These are phyloP conservation scores for Funneliformis mosseae DNA, from an alignment of 192 early-diverging fungal genomes.

Conservation along the genomic window DNA sequence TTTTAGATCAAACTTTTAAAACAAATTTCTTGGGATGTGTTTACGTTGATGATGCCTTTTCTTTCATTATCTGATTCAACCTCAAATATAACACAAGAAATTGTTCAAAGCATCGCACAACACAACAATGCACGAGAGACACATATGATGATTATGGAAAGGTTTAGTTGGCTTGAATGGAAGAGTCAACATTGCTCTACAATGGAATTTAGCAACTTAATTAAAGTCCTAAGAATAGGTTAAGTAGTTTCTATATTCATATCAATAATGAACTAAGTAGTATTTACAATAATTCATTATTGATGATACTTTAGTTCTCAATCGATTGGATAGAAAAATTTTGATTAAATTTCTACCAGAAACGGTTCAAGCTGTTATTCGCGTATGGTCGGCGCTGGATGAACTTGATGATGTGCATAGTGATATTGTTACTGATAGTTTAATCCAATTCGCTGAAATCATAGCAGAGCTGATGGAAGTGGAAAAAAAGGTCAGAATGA, in stretches of 20 bases:
- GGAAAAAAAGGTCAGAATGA: not conserved
- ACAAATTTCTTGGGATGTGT: conserved; percentile 12
- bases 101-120: conserved; percentile 10
- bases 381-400: not conserved
- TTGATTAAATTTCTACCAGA: conserved; percentile 10
- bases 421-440: conserved; percentile 3
- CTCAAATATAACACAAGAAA: conserved; percentile 13
- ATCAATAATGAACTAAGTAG: not conserved
- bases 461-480: not conserved
- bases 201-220: not conserved
- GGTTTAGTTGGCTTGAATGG: conserved; percentile 11
- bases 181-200: not conserved
- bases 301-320: not conserved
- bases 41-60: conserved; percentile 9
- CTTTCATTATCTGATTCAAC: not conserved
- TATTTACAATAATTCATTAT: not conserved
- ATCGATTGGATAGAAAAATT: not conserved
- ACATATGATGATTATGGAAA: conserved; percentile 11
- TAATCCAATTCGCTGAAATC: not conserved
- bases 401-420: not conserved
- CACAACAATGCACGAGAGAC: conserved; percentile 6
- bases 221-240: conserved; percentile 12
- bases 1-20: conserved; percentile 13
- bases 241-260: not conserved
- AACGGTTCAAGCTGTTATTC: not conserved